A percentile compares a stretch with the other conserved stretches of the same genome.
Evolutionary conservation across 352 stramenopile genomes (phyloP).

Genomic region (Globisporangium uncinulatum): DNA sequence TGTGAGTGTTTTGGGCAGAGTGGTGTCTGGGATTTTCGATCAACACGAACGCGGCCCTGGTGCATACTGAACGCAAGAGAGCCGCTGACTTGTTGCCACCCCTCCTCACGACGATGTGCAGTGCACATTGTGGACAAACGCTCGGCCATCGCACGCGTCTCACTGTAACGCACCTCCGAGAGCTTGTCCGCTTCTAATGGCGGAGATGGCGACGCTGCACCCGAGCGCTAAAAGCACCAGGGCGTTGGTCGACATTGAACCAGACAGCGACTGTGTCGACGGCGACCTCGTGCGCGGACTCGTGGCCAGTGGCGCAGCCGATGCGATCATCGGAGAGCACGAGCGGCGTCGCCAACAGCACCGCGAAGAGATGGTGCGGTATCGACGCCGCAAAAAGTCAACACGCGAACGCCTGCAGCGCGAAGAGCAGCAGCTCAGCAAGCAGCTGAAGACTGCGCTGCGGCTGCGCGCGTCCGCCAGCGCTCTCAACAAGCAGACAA

Average conservation of each 20-base stretch:
- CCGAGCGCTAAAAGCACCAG: neutral
- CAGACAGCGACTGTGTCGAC: neutral
- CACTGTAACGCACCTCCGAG: neutral
- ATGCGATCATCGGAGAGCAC: neutral
- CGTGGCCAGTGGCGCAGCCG: slow-evolving; percentile 4
- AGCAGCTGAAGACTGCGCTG: neutral
- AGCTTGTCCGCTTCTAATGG: neutral
- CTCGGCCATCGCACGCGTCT: no score
- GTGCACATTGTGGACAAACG: no score
- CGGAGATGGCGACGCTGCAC: neutral
- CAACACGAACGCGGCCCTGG: no score
- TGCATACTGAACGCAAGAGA: no score
- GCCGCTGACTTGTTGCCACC: no score
- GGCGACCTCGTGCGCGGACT: slow-evolving; percentile 6
- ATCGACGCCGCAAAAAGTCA: slow-evolving; percentile 3
- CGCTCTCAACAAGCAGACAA: neutral
- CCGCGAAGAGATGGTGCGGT: slow-evolving; percentile 2
- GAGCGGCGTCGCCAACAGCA: neutral
- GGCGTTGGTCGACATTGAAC: neutral
- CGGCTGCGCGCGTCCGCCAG: neutral
- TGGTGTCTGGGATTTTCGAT: no score
- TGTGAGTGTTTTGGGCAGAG: no score
- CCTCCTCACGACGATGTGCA: no score
- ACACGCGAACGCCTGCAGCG: neutral
- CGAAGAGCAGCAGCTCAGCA: slow-evolving; percentile 4